Conservation (phyloP, 306 rosid genomes). For the Sindora glabra region DNA sequence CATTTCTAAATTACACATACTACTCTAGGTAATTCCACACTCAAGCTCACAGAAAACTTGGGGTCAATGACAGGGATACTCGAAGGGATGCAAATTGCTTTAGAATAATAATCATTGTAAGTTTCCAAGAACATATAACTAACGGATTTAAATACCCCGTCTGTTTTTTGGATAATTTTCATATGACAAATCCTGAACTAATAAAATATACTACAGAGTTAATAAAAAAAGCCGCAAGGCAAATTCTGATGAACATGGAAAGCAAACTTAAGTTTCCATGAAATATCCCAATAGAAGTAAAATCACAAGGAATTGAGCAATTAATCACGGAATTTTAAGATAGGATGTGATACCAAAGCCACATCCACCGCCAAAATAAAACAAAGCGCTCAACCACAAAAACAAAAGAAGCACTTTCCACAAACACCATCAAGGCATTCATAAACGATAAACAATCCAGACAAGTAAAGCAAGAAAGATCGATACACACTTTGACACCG, state of each 20-base stretch:
- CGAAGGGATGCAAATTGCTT: no score
- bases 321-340: neutral
- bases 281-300: neutral
- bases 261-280: neutral
- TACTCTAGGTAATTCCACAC: no score
- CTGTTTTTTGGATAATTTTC: no score
- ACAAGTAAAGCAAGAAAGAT: neutral
- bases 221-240: neutral
- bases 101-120: no score
- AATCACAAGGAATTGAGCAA: neutral
- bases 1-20: no score
- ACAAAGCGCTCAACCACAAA: neutral
- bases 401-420: neutral
- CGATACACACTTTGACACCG: slow-evolving; percentile 54
- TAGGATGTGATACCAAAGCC: neutral
- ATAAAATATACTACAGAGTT: neutral
- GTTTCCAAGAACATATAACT: no score
- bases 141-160: no score
- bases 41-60: no score
- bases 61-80: no score
- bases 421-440: neutral
- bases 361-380: neutral
- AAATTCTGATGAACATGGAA: neutral
- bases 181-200: no score
- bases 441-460: neutral